phyloP scores from a whole-genome alignment of 345 rosid species.

The Melastoma malabathricum region DNA sequence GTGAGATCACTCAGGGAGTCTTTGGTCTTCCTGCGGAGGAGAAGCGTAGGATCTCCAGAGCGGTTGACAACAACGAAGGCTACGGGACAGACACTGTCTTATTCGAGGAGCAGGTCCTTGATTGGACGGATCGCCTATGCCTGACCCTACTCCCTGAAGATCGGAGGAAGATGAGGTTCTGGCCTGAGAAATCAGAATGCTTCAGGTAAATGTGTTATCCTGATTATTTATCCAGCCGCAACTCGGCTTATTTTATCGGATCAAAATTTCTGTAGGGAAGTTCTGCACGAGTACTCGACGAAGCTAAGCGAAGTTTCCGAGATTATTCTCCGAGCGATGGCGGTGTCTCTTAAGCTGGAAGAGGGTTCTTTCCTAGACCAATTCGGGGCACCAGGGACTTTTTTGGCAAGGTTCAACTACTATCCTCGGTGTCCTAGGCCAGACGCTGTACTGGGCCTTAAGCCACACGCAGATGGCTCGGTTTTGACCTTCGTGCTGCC shows the following conservation, averaged over 20 bases:
- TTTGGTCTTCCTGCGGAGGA: conserved; percentile 42
- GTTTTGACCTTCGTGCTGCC: conserved; percentile 21
- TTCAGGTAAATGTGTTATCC: conserved; percentile 27
- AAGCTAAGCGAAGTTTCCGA: conserved; percentile 7
- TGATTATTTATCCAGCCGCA: too few relatives aligned
- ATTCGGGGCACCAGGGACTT: conserved; percentile 16
- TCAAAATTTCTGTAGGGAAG: conserved; percentile 9
- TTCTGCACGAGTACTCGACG: conserved; percentile 2
- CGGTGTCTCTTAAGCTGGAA: conserved; percentile 15
- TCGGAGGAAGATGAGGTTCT: conserved; percentile 25
- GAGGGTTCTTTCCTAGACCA: conserved; percentile 17
- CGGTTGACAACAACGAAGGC: conserved; percentile 38
- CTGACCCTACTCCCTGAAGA: conserved; percentile 34
- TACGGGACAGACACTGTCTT: conserved; percentile 63
- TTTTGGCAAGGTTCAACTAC: conserved; percentile 26
- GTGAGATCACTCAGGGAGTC: conserved; percentile 30
- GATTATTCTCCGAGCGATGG: conserved; percentile 18
- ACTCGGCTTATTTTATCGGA: too few relatives aligned
- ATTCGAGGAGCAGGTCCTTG: conserved; percentile 42
- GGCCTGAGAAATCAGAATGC: conserved; percentile 43
- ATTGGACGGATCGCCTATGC: conserved; percentile 59
- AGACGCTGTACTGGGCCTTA: conserved; percentile 21
- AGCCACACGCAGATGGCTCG: conserved; percentile 29
- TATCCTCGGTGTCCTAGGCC: conserved; percentile 32
- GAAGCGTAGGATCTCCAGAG: conserved; percentile 43